Conservation (phyloP, 768 basidiomycete species). For the Agaricus sinodeliciosus region DNA sequence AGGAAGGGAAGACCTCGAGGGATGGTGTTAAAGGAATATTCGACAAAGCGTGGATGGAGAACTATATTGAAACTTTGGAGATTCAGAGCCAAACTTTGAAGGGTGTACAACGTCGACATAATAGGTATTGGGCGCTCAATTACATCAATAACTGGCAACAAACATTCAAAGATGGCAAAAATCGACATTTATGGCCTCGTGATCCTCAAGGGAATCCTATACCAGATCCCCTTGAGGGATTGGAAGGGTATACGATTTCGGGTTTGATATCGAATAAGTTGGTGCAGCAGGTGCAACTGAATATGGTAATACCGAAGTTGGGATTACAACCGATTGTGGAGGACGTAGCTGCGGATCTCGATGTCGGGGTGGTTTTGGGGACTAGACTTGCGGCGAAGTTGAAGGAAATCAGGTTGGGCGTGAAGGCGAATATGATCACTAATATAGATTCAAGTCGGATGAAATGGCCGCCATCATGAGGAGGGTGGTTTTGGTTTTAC, state of each 20-base stretch:
- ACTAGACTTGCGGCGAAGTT: slow-evolving; percentile 17
- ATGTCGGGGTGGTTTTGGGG: neutral
- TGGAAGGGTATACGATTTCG: slow-evolving; percentile 18
- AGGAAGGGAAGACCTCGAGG: slow-evolving; percentile 14
- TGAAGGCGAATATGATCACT: slow-evolving; percentile 17
- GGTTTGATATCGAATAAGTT: slow-evolving; percentile 10
- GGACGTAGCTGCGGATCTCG: neutral
- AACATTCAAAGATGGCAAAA: slow-evolving; percentile 2
- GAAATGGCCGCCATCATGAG: neutral
- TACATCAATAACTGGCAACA: slow-evolving; percentile 32
- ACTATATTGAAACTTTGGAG: slow-evolving; percentile 27
- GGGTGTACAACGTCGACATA: slow-evolving; percentile 18
- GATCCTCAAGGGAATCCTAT: neutral
- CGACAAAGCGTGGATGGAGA: slow-evolving; percentile 36
- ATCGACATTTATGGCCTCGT: slow-evolving; percentile 1
- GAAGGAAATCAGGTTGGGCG: slow-evolving; percentile 22
- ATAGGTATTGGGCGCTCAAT: slow-evolving; percentile 26
- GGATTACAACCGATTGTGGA: slow-evolving; percentile 16
- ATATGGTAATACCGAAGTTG: slow-evolving; percentile 17
- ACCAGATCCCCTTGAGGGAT: slow-evolving; percentile 18
- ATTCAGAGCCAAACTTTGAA: slow-evolving; percentile 17
- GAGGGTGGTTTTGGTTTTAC: neutral
- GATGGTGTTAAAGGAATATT: slow-evolving; percentile 30
- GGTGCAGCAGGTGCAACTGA: slow-evolving; percentile 9
- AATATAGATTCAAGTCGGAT: slow-evolving; percentile 9